A percentile compares a stretch with the other conserved stretches of the same genome.
Evolutionary conservation across 2,329 filamentous ascomycete species (phyloP).

Genomic region (Acrodontium crateriforme): DNA sequence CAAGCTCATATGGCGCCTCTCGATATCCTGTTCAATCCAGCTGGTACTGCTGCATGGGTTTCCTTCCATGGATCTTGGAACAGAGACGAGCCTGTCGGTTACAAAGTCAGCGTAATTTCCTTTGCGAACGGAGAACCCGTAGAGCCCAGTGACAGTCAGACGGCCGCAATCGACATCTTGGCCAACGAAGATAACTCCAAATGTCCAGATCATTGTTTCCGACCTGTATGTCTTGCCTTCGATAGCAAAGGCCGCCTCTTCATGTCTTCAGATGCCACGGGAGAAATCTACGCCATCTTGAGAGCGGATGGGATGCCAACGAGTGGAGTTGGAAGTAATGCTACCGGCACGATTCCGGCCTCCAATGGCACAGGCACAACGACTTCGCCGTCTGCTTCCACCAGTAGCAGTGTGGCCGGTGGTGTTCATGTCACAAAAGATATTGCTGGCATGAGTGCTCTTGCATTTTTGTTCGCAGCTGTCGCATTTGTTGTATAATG

Average conservation of each 20-base stretch:
- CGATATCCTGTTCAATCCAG: conserved; percentile 53
- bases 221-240: conserved; percentile 46
- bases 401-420: no score
- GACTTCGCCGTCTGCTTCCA: conserved; percentile 1
- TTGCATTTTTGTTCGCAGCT: no score
- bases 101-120: conserved; percentile 35
- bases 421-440: no score
- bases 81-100: conserved; percentile 34
- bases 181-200: conserved; percentile 38
- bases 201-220: conserved; percentile 47
- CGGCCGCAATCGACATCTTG: conserved; percentile 38
- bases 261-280: conserved; percentile 48
- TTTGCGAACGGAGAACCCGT: conserved; percentile 35
- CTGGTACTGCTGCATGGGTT: conserved; percentile 47
- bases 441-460: no score
- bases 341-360: conserved; percentile 9
- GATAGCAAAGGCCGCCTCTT: conserved; percentile 42
- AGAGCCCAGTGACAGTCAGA: conserved; percentile 31
- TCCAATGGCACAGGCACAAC: background rate
- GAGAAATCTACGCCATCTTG: conserved; percentile 47
- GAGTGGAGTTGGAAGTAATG: conserved; percentile 8
- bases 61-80: conserved; percentile 60
- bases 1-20: conserved; percentile 57
- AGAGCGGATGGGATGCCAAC: conserved; percentile 8
- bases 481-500: no score